These are phyloP conservation scores for Sporothrix brasiliensis DNA, from an alignment of 2,329 filamentous ascomycete species.

Conservation along the genomic window DNA sequence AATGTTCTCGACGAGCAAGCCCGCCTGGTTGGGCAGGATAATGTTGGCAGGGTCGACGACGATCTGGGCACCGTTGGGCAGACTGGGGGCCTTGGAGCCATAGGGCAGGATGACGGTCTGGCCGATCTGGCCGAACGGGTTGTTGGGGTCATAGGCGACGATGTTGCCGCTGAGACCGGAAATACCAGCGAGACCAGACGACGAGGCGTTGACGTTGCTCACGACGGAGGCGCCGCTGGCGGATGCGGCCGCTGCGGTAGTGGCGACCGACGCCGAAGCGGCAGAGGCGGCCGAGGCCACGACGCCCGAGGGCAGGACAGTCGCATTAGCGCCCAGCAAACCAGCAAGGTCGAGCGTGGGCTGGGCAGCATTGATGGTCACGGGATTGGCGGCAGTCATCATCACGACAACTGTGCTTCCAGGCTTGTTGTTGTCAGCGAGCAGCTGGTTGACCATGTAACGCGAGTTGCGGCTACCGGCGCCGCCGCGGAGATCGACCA, in stretches of 20 bases:
- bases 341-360: conserved; percentile 37
- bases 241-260: conserved; percentile 29
- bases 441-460: conserved; percentile 48
- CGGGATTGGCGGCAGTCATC: conserved; percentile 44
- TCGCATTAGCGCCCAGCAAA: conserved; percentile 30
- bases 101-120: conserved; percentile 45
- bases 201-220: conserved; percentile 23
- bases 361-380: conserved; percentile 43
- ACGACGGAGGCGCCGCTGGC: conserved; percentile 35
- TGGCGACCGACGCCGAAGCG: conserved; percentile 33
- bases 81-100: conserved; percentile 41
- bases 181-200: not conserved
- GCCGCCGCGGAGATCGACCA: conserved; percentile 44
- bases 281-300: conserved; percentile 24
- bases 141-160: conserved; percentile 40
- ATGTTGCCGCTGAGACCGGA: conserved; percentile 30
- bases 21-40: conserved; percentile 43
- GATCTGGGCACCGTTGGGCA: conserved; percentile 41
- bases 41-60: conserved; percentile 47
- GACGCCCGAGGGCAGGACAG: conserved; percentile 7
- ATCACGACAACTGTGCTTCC: conserved; percentile 45
- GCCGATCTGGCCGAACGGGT: conserved; percentile 44
- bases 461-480: conserved; percentile 41
- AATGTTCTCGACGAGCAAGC: conserved; percentile 45
- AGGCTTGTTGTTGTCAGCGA: conserved; percentile 45